Evolutionary conservation across 371 early-diverging fungal genomes (phyloP), one percentile per base, ranked within the genome.

Genomic region (Blyttiomyces sp.): DNA sequence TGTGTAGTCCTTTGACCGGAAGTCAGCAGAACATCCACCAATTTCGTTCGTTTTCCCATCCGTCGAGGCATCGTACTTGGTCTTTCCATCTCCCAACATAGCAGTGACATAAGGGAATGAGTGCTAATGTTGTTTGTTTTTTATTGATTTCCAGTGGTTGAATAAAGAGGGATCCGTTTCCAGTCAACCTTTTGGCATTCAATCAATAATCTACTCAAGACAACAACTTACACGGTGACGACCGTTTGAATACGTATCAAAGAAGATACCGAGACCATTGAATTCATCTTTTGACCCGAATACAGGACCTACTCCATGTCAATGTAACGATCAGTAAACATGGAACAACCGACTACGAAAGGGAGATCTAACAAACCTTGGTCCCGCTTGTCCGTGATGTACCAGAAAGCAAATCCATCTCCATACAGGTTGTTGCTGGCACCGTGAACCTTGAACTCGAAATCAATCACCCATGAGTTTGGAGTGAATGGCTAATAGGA

Each of bases 351-450:
- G n/a, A 49, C 9, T 11, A 19, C 58, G 30, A 33, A 52, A 28
- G 43, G 3, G 27, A 50, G 39, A 34, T 30, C 26, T 26, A 31
- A 34, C 26, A 28, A 56, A 59, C 76, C 86, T 5, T 64, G 28
- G 23, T 64, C 64, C 16, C 71, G 78, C 35, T 84, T 82, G 33
- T 88, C 86, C 59, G 76, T 69, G 30, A 88, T 84, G 54, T 75
- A 86, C 91, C 89, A 95, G 74, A 96, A 84, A 24, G 96, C 98
- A 75, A 98, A 88, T 16, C 98, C 98, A 72, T 98, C 98, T 36
- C 97, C 98, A 57, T 74, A 86, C 44, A 94, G 76, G 56, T 39
- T 59, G 45, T 61, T 51, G 36, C 80, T 77, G 51, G 81, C 79
- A 56, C 93, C 91, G 43, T 76, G 78, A 32, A 98, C 88, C 55